Conservation (phyloP, 208 protist species). For the Trypanosoma melophagium region DNA sequence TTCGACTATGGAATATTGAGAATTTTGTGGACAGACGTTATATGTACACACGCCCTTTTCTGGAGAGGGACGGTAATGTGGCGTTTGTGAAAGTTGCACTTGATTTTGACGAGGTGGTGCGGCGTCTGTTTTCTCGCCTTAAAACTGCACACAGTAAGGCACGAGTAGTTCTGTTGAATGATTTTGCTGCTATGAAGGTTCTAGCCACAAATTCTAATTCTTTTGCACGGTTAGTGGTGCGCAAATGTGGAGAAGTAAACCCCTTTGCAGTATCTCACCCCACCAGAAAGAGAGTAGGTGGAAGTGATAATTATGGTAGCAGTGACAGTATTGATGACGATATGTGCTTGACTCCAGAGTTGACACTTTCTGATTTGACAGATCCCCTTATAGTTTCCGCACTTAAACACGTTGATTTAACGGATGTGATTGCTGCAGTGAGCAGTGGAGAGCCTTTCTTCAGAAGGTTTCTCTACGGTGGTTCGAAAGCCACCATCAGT, state of each 20-base stretch:
- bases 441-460: not conserved
- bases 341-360: too few relatives aligned
- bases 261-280: not conserved
- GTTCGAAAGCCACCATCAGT: not conserved
- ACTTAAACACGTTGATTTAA: conserved; percentile 4
- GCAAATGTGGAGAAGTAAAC: too few relatives aligned
- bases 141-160: not conserved
- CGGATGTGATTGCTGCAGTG: not conserved
- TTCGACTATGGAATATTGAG: conserved; percentile 10
- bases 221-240: too few relatives aligned
- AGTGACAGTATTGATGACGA: not conserved
- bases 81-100: conserved; percentile 13
- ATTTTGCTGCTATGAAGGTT: not conserved
- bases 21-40: not conserved
- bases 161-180: conserved; percentile 9
- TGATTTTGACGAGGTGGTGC: not conserved
- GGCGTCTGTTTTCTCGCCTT: not conserved
- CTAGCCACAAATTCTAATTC: too few relatives aligned
- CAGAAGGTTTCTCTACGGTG: not conserved
- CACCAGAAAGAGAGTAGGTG: not conserved
- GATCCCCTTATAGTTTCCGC: conserved; percentile 9
- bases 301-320: not conserved
- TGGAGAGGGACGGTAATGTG: conserved; percentile 12
- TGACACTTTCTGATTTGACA: too few relatives aligned
- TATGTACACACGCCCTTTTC: conserved; percentile 17